phyloP scores from a whole-genome alignment of 148 eudicot genomes.

The Silene conica region DNA sequence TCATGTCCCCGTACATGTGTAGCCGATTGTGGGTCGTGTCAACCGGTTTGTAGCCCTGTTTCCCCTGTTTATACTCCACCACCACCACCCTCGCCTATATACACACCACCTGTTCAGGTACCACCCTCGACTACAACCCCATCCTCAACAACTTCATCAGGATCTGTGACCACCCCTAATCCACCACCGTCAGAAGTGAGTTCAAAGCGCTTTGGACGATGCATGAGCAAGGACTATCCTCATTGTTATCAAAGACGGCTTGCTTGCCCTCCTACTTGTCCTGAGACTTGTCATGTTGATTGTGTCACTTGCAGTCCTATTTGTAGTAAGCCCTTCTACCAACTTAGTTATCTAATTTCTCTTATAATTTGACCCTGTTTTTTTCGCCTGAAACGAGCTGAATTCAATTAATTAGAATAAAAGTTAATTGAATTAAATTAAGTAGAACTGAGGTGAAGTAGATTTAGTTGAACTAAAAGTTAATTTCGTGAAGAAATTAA shows the following conservation, averaged over 20 bases:
- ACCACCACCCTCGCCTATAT: constrained; percentile 10
- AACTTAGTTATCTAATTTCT: neutral
- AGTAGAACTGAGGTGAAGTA: too few species aligned
- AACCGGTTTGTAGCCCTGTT: constrained; percentile 20
- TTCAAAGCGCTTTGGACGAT: constrained; percentile 39
- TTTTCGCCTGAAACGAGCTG: too few species aligned
- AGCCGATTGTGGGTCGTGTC: constrained; percentile 26
- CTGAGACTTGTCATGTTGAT: constrained; percentile 41
- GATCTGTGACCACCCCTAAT: constrained; percentile 8
- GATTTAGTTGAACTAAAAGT: too few species aligned
- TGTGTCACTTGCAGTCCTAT: constrained; percentile 53
- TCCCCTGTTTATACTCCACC: neutral
- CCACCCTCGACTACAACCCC: neutral
- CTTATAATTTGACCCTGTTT: too few species aligned
- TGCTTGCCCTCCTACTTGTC: constrained; percentile 43
- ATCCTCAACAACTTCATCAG: neutral
- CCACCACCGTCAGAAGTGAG: constrained; percentile 16
- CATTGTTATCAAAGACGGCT: constrained; percentile 29
- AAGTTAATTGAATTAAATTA: too few species aligned
- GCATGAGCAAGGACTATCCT: constrained; percentile 32
- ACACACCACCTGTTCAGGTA: neutral
- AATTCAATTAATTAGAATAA: too few species aligned
- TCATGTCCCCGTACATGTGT: constrained; percentile 31
- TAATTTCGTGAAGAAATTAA: too few species aligned
- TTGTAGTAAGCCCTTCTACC: constrained; percentile 34